These are phyloP conservation scores for Glaciozyma antarctica DNA, from an alignment of 768 basidiomycete genomes.

Conservation along the genomic window DNA sequence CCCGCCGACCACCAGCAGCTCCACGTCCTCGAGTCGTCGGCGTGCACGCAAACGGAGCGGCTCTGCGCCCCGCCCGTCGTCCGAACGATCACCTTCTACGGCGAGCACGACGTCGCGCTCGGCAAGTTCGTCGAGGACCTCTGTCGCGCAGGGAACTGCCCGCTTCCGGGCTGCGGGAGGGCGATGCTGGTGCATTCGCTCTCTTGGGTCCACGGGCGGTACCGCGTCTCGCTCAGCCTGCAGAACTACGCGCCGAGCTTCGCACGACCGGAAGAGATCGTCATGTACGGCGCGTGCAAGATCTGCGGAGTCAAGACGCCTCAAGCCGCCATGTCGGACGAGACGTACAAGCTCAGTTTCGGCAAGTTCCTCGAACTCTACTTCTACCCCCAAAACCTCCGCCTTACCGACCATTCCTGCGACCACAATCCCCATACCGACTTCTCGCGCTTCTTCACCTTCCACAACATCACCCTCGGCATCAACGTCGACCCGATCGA, in stretches of 20 bases:
- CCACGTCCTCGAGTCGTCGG: constrained; percentile 63
- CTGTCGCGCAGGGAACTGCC: constrained; percentile 64
- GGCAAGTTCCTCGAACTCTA: constrained; percentile 92
- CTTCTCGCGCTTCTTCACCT: constrained; percentile 83
- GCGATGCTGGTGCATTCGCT: constrained; percentile 73
- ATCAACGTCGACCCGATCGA: constrained; percentile 77
- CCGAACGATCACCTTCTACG: constrained; percentile 74
- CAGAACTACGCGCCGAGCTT: constrained; percentile 45
- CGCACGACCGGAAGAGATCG: constrained; percentile 60
- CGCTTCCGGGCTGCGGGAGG: constrained; percentile 73
- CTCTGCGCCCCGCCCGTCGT: constrained; percentile 51
- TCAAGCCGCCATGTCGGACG: constrained; percentile 65
- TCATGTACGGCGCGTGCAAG: constrained; percentile 67
- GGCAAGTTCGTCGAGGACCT: constrained; percentile 84
- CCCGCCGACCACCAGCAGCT: constrained; percentile 91
- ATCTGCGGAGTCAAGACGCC: constrained; percentile 52
- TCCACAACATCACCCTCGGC: constrained; percentile 45
- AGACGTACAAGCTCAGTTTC: constrained; percentile 84
- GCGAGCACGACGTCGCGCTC: constrained; percentile 61
- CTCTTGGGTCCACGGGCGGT: constrained; percentile 83
- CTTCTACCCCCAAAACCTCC: constrained; percentile 83
- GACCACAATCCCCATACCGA: constrained; percentile 89
- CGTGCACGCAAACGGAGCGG: constrained; percentile 58
- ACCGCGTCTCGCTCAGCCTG: constrained; percentile 68
- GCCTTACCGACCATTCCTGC: constrained; percentile 76